These are phyloP conservation scores for Camellia japonica DNA, from an alignment of 148 eudicot species.

Conservation along the genomic window DNA sequence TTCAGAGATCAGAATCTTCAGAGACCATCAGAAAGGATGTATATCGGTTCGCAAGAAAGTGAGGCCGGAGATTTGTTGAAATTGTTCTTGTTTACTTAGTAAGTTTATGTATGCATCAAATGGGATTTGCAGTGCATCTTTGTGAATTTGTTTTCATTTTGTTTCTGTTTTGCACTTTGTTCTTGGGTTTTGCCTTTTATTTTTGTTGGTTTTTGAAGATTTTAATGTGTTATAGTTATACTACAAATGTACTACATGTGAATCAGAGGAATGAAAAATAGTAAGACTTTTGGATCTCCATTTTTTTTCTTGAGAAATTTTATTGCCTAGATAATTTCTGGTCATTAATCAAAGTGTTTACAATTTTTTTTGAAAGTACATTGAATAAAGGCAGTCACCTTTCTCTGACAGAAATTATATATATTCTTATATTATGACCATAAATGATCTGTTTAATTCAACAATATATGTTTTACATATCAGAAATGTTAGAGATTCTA, in stretches of 20 bases:
- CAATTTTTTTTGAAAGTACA: not conserved
- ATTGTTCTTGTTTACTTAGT: not conserved
- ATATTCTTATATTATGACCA: no score
- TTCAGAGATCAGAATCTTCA: conserved; percentile 69
- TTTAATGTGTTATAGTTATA: not conserved
- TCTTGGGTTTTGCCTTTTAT: not conserved
- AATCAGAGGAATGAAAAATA: not conserved
- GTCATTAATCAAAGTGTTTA: no score
- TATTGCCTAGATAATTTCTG: not conserved
- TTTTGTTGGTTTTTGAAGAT: conserved; percentile 6
- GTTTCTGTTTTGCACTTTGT: not conserved
- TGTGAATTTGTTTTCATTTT: not conserved
- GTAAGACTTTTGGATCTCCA: not conserved
- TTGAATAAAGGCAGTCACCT: no score
- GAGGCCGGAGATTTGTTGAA: conserved; percentile 56
- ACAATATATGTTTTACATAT: no score
- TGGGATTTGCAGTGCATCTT: not conserved
- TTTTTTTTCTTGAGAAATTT: not conserved
- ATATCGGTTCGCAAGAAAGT: conserved; percentile 61
- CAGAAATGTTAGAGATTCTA: no score
- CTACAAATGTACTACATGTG: not conserved
- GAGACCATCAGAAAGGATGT: conserved; percentile 78
- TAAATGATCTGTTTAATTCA: no score
- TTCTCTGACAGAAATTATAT: no score
- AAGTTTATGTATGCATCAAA: not conserved